Conservation (phyloP, 2,329 filamentous ascomycete species). For the Tolypocladium endophyticum region DNA sequence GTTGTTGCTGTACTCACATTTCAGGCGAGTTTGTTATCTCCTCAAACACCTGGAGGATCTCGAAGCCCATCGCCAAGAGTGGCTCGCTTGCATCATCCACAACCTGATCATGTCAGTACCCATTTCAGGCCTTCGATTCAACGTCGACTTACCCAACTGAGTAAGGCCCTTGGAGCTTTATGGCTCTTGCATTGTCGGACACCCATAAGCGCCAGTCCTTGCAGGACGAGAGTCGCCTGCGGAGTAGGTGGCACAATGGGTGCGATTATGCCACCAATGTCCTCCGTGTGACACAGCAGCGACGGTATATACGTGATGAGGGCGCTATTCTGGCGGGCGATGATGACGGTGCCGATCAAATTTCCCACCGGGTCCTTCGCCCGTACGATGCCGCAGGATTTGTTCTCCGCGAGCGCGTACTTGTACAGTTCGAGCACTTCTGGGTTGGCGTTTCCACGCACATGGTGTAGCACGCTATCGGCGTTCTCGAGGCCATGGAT, state of each 20-base stretch:
- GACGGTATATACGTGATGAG: constrained; percentile 61
- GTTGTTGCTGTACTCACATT: constrained; percentile 27
- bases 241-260: constrained; percentile 62
- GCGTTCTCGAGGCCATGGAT: constrained; percentile 72
- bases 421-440: constrained; percentile 74
- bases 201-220: constrained; percentile 71
- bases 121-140: too few species aligned
- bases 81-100: constrained; percentile 62
- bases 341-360: constrained; percentile 67
- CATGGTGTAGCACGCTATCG: constrained; percentile 62
- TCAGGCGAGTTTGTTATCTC: constrained; percentile 60
- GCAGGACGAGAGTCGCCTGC: constrained; percentile 58
- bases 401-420: constrained; percentile 59
- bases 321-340: constrained; percentile 61
- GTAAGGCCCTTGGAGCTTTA: constrained; percentile 59
- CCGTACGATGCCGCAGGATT: constrained; percentile 70
- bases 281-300: constrained; percentile 47
- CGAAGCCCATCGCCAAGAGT: constrained; percentile 70
- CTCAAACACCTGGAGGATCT: constrained; percentile 68
- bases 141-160: constrained; percentile 62
- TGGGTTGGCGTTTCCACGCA: constrained; percentile 62
- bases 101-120: constrained; percentile 35
- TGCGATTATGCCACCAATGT: constrained; percentile 67
- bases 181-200: constrained; percentile 74
- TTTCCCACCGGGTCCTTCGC: constrained; percentile 61